Conservation (phyloP, 2,329 filamentous ascomycete species). For the Magnaporthiopsis poae region DNA sequence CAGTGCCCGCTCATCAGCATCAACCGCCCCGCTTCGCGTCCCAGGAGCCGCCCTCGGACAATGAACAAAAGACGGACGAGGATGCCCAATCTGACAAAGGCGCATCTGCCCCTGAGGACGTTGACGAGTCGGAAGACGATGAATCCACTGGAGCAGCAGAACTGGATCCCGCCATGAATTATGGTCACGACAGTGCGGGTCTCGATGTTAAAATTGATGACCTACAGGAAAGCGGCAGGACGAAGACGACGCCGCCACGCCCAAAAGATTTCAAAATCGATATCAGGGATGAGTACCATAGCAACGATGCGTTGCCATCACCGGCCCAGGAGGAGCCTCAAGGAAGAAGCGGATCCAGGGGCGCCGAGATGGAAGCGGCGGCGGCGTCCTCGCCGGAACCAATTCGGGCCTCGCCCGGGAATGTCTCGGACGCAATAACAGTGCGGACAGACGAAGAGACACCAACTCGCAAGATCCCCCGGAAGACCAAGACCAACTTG, state of each 20-base stretch:
- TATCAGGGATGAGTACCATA: background rate
- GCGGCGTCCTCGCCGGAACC: background rate
- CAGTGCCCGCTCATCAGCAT: background rate
- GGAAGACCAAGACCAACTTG: background rate
- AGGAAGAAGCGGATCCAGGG: background rate
- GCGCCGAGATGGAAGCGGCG: background rate
- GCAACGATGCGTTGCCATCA: background rate
- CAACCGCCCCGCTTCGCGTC: constrained; percentile 1
- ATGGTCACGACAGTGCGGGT: too few relatives aligned
- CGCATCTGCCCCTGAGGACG: background rate
- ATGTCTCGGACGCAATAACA: background rate
- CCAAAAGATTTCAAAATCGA: background rate
- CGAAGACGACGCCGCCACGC: background rate
- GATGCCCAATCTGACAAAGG: background rate
- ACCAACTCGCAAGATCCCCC: background rate
- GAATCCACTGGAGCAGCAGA: background rate
- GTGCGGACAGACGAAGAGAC: background rate
- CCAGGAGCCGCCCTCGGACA: constrained; percentile 4
- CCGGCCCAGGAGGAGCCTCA: background rate
- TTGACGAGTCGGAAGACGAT: background rate
- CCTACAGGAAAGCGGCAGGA: background rate
- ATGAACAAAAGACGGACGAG: constrained; percentile 1
- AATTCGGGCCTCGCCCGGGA: too few relatives aligned
- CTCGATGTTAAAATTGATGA: too few relatives aligned
- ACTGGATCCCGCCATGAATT: too few relatives aligned